Percentiles rank a stretch among this genome's conserved stretches.
phyloP scores from a whole-genome alignment of 2,329 filamentous ascomycete species.

The Helminthosporium solani region DNA sequence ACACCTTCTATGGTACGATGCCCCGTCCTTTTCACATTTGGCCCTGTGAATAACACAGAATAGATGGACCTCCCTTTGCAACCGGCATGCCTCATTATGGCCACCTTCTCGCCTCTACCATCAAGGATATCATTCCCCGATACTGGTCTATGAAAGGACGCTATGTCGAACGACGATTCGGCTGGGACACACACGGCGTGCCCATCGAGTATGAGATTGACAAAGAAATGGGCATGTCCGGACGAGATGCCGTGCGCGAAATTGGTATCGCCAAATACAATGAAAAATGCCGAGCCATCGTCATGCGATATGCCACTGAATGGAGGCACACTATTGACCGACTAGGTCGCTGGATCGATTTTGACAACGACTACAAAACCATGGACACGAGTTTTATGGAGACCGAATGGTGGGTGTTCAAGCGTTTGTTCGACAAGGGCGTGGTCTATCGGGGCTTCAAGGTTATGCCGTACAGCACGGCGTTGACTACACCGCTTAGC shows the following conservation, averaged over 20 bases:
- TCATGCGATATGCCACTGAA: conserved; percentile 85
- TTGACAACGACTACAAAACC: conserved; percentile 97
- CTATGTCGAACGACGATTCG: conserved; percentile 88
- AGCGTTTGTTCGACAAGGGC: conserved; percentile 85
- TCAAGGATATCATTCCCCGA: conserved; percentile 94
- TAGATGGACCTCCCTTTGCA: conserved; percentile 60
- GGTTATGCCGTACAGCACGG: conserved; percentile 95
- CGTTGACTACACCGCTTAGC: conserved; percentile 82
- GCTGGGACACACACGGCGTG: conserved; percentile 93
- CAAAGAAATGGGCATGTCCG: conserved; percentile 88
- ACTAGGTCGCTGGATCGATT: conserved; percentile 93
- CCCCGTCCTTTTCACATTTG: too few relatives aligned
- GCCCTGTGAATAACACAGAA: too few relatives aligned
- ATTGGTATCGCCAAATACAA: conserved; percentile 90
- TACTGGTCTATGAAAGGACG: conserved; percentile 98
- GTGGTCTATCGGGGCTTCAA: conserved; percentile 86
- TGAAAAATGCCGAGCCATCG: conserved; percentile 84
- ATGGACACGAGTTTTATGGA: conserved; percentile 98
- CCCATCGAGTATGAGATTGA: conserved; percentile 98
- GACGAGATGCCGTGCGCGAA: conserved; percentile 81
- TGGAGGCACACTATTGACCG: conserved; percentile 88
- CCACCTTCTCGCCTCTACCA: conserved; percentile 85
- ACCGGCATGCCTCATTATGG: conserved; percentile 66
- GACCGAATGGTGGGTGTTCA: conserved; percentile 95
- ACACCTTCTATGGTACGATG: conserved; percentile 75